These are phyloP conservation scores for Penicillium atrosanguineum DNA, from an alignment of 495 filamentous ascomycete genomes.

Conservation along the genomic window DNA sequence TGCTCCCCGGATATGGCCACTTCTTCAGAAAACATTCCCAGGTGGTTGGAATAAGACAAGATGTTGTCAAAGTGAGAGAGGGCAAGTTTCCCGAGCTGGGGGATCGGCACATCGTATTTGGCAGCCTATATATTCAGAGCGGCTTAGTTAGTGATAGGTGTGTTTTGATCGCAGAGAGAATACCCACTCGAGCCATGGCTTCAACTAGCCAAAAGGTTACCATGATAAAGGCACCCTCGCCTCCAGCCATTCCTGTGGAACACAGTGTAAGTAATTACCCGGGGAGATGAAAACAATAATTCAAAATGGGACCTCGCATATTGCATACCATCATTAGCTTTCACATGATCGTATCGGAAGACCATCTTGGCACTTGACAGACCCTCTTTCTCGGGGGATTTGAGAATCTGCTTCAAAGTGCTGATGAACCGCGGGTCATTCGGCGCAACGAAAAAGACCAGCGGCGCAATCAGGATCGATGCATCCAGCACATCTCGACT, in stretches of 20 bases:
- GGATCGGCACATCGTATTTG: slow-evolving; percentile 57
- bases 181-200: slow-evolving; percentile 62
- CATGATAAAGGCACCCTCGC: slow-evolving; percentile 76
- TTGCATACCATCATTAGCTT: slow-evolving; percentile 61
- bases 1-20: slow-evolving; percentile 69
- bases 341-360: slow-evolving; percentile 65
- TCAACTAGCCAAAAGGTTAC: slow-evolving; percentile 78
- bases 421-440: slow-evolving; percentile 70
- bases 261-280: slow-evolving; percentile 16
- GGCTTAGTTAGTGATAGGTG: background rate
- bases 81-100: slow-evolving; percentile 58
- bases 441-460: slow-evolving; percentile 72
- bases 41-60: slow-evolving; percentile 67
- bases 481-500: slow-evolving; percentile 64
- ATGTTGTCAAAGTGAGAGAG: slow-evolving; percentile 72
- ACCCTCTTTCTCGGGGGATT: slow-evolving; percentile 67
- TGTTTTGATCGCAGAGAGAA: background rate
- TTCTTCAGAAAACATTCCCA: slow-evolving; percentile 75
- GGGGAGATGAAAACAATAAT: background rate
- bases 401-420: slow-evolving; percentile 65
- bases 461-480: slow-evolving; percentile 66
- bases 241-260: slow-evolving; percentile 62
- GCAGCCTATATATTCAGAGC: slow-evolving; percentile 24
- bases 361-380: slow-evolving; percentile 68
- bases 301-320: background rate